Base-by-base conservation (phyloP, 2,329 filamentous ascomycete species). In the Orbilia quercus region DNA sequence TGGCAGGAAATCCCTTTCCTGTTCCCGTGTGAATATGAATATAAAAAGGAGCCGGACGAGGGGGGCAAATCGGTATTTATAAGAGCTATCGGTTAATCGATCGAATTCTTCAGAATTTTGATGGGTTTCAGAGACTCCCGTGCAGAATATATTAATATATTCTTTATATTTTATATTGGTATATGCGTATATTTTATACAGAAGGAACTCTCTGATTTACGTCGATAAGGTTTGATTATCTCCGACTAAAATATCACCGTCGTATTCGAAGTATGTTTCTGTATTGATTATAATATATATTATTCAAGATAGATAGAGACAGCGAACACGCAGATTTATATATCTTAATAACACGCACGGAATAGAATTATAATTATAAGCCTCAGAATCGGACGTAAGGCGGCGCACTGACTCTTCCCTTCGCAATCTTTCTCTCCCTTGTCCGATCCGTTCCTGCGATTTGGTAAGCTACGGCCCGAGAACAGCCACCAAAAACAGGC, bases 401-500 rank as follows among this genome's bases (percentile, higher is more conserved):
- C 64, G 55, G 64, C 64, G 64, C 50, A 47, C 53, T 50, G 18
- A 42, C 62, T 36, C 28, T 54, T 42, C 25, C 28, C 38, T 55
- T 42, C 59, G 51, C 51, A 66, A 69, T 54, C 47, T 16, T 59
- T 36, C 34, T n/a, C n/a, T n/a, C n/a, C 57, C 65, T 48, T 57
- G 65, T 57, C 65, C 55, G 48, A 70, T 16, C 65, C 57, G 44
- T 63, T 57, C 65, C 59, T 60, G 34, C 45, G 53, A 65, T 59
- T 72, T 72, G 67, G 59, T 72, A 65, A 72, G 67, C 59, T 58
- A 42, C 58, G 66, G 66, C 28, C 66, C 60, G 59, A 59, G 53
- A 53, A 51, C 28, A 59, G 55, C 54, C 54, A 60, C 36, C 25
- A 62, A 55, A 62, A 55, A 38, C 25, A 48, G 23, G 12, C 20